A percentile compares a stretch with the other conserved stretches of the same genome.
phyloP scores from a whole-genome alignment of 164 flowering plant species.

The Magnolia sinica region DNA sequence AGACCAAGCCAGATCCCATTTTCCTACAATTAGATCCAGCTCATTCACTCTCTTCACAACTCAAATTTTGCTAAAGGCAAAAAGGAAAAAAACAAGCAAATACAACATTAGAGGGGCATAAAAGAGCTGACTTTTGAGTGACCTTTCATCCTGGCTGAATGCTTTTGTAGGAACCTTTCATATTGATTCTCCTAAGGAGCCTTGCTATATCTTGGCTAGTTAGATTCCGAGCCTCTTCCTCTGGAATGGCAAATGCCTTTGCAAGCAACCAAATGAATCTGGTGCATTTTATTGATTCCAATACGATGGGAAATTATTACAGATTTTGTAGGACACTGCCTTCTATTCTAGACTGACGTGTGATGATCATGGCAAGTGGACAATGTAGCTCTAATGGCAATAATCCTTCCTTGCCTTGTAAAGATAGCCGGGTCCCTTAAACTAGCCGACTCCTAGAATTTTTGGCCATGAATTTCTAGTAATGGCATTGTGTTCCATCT shows the following conservation, averaged over 20 bases:
- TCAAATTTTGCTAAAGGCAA: neutral
- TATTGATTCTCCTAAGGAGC: neutral
- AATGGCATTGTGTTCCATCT: neutral
- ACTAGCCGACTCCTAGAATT: neutral
- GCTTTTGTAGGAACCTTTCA: neutral
- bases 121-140: neutral
- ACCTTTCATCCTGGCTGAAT: neutral
- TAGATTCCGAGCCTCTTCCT: neutral
- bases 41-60: too few species aligned
- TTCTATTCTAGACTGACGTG: too few species aligned
- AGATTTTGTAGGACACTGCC: neutral
- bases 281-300: neutral
- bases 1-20: too few species aligned
- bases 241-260: neutral
- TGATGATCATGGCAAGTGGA: neutral
- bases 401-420: too few species aligned
- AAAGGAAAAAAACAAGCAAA: neutral
- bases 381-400: neutral
- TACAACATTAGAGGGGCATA: neutral
- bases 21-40: too few species aligned
- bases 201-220: neutral
- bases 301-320: too few species aligned
- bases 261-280: neutral
- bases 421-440: neutral
- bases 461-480: neutral